Evolutionary conservation across 371 early-diverging fungal genomes (phyloP).

Genomic region (Dichotomocladium elegans): DNA sequence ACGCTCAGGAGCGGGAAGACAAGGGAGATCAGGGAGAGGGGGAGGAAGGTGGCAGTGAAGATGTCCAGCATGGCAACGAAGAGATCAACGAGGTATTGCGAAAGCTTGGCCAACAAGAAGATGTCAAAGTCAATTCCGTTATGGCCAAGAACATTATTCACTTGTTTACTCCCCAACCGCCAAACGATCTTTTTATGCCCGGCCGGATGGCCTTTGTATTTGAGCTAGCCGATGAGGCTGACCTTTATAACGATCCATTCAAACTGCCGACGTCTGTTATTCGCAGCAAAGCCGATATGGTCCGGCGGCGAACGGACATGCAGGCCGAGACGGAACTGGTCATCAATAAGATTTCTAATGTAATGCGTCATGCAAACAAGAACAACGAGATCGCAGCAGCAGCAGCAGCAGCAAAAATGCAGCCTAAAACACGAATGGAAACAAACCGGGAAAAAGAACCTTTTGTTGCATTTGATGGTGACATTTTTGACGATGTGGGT

Average conservation of each 20-base stretch:
- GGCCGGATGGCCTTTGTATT: slow-evolving; percentile 83
- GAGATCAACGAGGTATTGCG: slow-evolving; percentile 10
- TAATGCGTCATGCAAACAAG: slow-evolving; percentile 40
- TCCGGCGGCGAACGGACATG: slow-evolving; percentile 24
- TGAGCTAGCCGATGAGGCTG: slow-evolving; percentile 55
- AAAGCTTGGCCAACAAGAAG: slow-evolving; percentile 5
- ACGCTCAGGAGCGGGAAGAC: slow-evolving; percentile 9
- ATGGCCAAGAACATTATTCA: slow-evolving; percentile 35
- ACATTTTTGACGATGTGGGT: slow-evolving; percentile 89
- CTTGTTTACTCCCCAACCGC: slow-evolving; percentile 36
- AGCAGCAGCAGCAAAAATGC: slow-evolving; percentile 31
- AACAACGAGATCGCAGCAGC: too few species aligned
- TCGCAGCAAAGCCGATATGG: slow-evolving; percentile 64
- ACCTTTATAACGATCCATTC: slow-evolving; percentile 52
- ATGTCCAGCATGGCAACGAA: slow-evolving; percentile 1
- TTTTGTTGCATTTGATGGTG: slow-evolving; percentile 49
- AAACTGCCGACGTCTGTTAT: slow-evolving; percentile 74
- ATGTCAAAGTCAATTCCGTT: slow-evolving; percentile 14
- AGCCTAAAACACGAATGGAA: slow-evolving; percentile 17
- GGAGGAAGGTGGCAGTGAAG: not conserved
- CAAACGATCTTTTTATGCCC: slow-evolving; percentile 71
- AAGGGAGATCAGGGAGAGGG: not conserved
- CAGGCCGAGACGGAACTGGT: slow-evolving; percentile 60
- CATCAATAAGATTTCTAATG: slow-evolving; percentile 67
- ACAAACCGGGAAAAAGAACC: not conserved